phyloP scores from a whole-genome alignment of 2,329 filamentous ascomycete species.

The Alternaria sp. region DNA sequence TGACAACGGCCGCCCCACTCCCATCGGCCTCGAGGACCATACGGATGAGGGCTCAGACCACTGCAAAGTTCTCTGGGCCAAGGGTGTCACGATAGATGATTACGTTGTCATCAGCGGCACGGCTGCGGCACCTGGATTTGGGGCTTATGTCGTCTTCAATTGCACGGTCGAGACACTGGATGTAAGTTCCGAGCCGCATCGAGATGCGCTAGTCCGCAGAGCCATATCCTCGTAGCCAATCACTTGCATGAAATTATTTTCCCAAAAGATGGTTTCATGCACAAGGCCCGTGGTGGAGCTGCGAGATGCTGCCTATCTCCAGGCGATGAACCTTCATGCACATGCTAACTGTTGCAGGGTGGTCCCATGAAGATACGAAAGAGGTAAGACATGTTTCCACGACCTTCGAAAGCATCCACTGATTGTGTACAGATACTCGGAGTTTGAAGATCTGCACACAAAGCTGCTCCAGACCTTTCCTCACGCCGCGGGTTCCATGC shows the following conservation, averaged over 20 bases:
- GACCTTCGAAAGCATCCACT: slow-evolving; percentile 22
- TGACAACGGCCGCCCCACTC: slow-evolving; percentile 47
- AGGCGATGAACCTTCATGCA: slow-evolving; percentile 5
- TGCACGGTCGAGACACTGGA: slow-evolving; percentile 86
- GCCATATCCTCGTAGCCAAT: slow-evolving; percentile 29
- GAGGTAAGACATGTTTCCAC: slow-evolving; percentile 54
- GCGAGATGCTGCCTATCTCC: slow-evolving; percentile 11
- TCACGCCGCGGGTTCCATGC: slow-evolving; percentile 83
- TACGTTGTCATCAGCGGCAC: slow-evolving; percentile 69
- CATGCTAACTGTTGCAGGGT: slow-evolving; percentile 53
- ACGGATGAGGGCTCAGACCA: slow-evolving; percentile 67
- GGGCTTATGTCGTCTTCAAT: slow-evolving; percentile 97
- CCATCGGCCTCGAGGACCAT: slow-evolving; percentile 71
- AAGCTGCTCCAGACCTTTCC: slow-evolving; percentile 84
- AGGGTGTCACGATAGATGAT: slow-evolving; percentile 68
- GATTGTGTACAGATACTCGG: slow-evolving; percentile 74
- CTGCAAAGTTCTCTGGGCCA: slow-evolving; percentile 68
- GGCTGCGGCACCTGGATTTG: slow-evolving; percentile 61
- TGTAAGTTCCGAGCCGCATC: slow-evolving; percentile 61
- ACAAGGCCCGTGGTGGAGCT: slow-evolving; percentile 11
- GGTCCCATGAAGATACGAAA: slow-evolving; percentile 67
- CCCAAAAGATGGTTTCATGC: slow-evolving; percentile 20
- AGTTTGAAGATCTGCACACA: slow-evolving; percentile 84
- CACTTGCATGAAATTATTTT: neutral
- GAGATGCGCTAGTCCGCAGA: slow-evolving; percentile 22